Evolutionary conservation across 176 grass and related monocot genomes (phyloP).

Genomic region (Thinopyrum elongatum): DNA sequence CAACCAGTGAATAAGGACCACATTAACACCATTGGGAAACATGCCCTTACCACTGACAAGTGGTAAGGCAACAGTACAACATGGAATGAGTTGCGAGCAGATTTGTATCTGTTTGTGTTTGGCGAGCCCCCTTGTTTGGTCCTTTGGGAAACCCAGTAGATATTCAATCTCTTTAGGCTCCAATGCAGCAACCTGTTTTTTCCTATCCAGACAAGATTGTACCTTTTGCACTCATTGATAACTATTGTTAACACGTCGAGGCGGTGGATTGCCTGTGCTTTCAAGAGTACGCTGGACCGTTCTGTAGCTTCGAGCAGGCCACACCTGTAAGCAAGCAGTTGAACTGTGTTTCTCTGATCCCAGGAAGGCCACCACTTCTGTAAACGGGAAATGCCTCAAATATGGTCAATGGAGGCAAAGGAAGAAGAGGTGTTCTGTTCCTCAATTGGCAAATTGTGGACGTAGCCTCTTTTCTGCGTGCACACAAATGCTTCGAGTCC

Average conservation of each 20-base stretch:
- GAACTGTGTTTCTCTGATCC: slow-evolving; percentile 66
- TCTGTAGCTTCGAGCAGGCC: slow-evolving; percentile 44
- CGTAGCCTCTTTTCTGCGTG: slow-evolving; percentile 70
- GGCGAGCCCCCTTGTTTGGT: slow-evolving; percentile 68
- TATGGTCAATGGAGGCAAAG: slow-evolving; percentile 61
- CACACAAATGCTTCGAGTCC: slow-evolving; percentile 72
- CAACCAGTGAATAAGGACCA: slow-evolving; percentile 76
- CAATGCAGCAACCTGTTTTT: slow-evolving; percentile 55
- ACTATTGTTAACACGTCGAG: slow-evolving; percentile 45
- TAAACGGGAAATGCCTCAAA: slow-evolving; percentile 52
- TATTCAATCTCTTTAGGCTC: slow-evolving; percentile 81
- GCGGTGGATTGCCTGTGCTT: slow-evolving; percentile 21
- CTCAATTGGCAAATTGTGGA: slow-evolving; percentile 66
- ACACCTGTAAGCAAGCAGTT: slow-evolving; percentile 80
- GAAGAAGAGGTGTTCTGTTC: slow-evolving; percentile 58
- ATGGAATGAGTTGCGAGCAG: slow-evolving; percentile 79
- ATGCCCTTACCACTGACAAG: slow-evolving; percentile 59
- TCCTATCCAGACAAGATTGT: slow-evolving; percentile 83
- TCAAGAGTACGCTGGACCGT: slow-evolving; percentile 27
- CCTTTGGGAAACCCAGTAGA: slow-evolving; percentile 60
- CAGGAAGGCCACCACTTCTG: slow-evolving; percentile 70
- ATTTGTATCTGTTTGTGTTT: slow-evolving; percentile 58
- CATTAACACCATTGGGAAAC: slow-evolving; percentile 62
- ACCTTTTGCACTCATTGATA: slow-evolving; percentile 53
- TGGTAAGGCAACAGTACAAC: slow-evolving; percentile 78